Evolutionary conservation across 2,329 filamentous ascomycete species (phyloP), one percentile per base, ranked within the genome.

Genomic region (Nannizzia gypsea): DNA sequence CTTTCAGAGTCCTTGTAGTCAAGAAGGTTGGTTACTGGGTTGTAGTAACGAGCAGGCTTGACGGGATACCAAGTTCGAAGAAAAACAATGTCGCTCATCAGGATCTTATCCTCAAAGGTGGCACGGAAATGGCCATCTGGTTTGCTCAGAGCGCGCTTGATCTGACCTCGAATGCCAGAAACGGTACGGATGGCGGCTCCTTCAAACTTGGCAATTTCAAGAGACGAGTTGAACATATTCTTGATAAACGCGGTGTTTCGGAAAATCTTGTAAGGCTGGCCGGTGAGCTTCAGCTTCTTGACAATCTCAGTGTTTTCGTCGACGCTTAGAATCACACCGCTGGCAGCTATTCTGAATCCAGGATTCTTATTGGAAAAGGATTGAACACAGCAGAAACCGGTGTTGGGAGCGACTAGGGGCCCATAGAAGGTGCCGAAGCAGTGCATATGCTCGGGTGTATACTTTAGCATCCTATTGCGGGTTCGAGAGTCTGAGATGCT

Each of bases 211-310:
- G 93, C 92, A 65, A 99, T 93, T 72, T 99, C 93, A 46, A 99
- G 84, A 0, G 90, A 81, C 0, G 87, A 86, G 70, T 84, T 90
- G 80, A 99, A 99, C 93, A 99, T 99, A 76, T 95, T 90, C 74
- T 93, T 95, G 77, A 99, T 90, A 72, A 99, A 99, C 42, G 93
- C 91, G 0, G 93, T 99, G 78, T 99, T 99, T 76, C 96, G 96
- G 83, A 95, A 97, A 74, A 97, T 95, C 77, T 97, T 97, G 81
- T 93, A 95, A 1, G 93, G 91, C 55, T 84, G 81, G 62, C 93
- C 93, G 0, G 90, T 96, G 56, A 99, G 83, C 75, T 99, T 99
- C 70, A 99, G 85, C 80, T 99, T 99, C 82, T 99, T 99, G 73
- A 99, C 93, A 65, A 99, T 97, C 72, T 99, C 93, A 2, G 89